Base-by-base conservation (phyloP, 371 early-diverging fungal species). In the Blakeslea trispora region DNA sequence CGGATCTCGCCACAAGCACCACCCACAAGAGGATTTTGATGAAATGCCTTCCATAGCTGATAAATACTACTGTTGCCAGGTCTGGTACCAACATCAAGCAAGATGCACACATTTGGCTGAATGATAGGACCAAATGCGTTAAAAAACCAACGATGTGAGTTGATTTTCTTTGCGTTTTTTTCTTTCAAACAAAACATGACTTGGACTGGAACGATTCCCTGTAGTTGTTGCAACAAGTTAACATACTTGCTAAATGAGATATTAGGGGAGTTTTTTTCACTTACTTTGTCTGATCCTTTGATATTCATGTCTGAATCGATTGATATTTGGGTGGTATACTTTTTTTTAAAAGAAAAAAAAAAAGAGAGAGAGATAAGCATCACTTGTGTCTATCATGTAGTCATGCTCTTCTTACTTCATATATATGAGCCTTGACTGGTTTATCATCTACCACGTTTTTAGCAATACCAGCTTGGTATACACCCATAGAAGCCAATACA, bases 121-220 rank as follows among this genome's bases (percentile, higher is more conserved):
- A 93, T 57, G 31, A 91, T 74, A 9, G 77, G 80, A 2, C 92
- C 89, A 60, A 93, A 89, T 3, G 92, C 91, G 61, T 91, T 91
- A 68, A 92, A 92, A 75, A 92, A 91, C 94, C 94, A 93, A 39
- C 91, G 85, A 65, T 93, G 94, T 15, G 91, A 91, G 71, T 93
- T 93, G 72, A 93, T 88, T 66, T 90, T 85, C 64, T 88, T 87
- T 34, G 80, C 79, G 48, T 85, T 86, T 55, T 84, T 73, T 58
- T 86, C 86, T 72, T 93, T 93, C 24, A 93, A 69, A 61, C 89
- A 89, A 68, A 92, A 91, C 40, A 93, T 50, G 15, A 91, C 79
- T 71, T 93, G 94, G 8, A 86, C 83, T 18, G 94, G 94, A 14
- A 91, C 89, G 56, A 84, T 75, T 15, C 87, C 89, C 54, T 57